A percentile compares a stretch with the other conserved stretches of the same genome.
phyloP scores from a whole-genome alignment of 257 asterid genomes.

The Apocynum venetum region DNA sequence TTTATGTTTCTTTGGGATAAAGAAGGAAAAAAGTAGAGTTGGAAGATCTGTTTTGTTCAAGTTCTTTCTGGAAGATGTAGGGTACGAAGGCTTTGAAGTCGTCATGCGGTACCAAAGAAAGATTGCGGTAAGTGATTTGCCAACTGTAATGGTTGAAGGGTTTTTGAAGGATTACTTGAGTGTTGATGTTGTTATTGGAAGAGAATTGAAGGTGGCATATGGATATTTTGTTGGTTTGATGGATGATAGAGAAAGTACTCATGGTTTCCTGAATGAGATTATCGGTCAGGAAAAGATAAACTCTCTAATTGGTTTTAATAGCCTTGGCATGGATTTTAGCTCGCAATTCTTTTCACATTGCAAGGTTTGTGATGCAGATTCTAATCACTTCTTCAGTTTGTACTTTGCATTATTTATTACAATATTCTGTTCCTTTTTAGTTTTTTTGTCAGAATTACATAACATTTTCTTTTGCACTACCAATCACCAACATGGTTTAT shows the following conservation, averaged over 20 bases:
- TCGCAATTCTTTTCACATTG: constrained; percentile 13
- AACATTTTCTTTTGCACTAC: not conserved
- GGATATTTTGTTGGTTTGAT: constrained; percentile 31
- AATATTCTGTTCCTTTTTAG: not conserved
- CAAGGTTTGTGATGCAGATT: constrained; percentile 16
- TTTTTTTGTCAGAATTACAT: not conserved
- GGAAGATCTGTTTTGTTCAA: constrained; percentile 36
- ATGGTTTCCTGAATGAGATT: constrained; percentile 6
- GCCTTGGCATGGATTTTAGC: constrained; percentile 4
- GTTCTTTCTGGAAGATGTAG: constrained; percentile 36
- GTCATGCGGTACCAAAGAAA: constrained; percentile 19
- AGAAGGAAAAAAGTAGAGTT: constrained; percentile 12
- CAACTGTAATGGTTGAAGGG: constrained; percentile 34
- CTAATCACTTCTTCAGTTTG: not conserved
- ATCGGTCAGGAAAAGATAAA: constrained; percentile 14
- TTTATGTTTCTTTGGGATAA: constrained; percentile 35
- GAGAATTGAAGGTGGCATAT: constrained; percentile 26
- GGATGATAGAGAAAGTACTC: constrained; percentile 21
- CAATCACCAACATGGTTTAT: not conserved
- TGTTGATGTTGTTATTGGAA: constrained; percentile 33
- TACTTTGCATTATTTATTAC: not conserved
- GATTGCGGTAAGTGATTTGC: constrained; percentile 28
- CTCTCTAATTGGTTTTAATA: constrained; percentile 24
- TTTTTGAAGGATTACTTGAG: constrained; percentile 33
- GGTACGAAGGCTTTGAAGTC: constrained; percentile 29